These are phyloP conservation scores for Cokeromyces recurvatus DNA, from an alignment of 371 early-diverging fungal species.

Conservation along the genomic window DNA sequence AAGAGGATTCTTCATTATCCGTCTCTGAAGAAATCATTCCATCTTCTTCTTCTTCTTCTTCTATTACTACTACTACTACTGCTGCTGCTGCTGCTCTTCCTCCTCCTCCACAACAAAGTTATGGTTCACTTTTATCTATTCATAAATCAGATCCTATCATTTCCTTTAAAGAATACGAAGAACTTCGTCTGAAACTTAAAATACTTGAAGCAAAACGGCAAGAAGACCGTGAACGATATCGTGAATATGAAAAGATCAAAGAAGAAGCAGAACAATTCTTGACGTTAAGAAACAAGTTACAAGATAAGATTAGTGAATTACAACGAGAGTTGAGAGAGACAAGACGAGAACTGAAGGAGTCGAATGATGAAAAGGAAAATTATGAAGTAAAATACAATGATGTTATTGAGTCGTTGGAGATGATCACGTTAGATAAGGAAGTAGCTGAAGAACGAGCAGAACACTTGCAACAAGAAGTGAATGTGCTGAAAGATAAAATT, in stretches of 20 bases:
- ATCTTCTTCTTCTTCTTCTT: too few relatives aligned
- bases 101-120: background rate
- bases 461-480: conserved; percentile 68
- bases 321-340: conserved; percentile 70
- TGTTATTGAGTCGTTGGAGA: conserved; percentile 72
- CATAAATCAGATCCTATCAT: conserved; percentile 49
- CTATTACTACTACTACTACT: conserved; percentile 11
- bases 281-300: conserved; percentile 64
- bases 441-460: conserved; percentile 89
- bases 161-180: conserved; percentile 73
- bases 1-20: conserved; percentile 9
- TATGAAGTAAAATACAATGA: conserved; percentile 70
- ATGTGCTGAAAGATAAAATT: conserved; percentile 72
- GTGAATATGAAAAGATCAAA: conserved; percentile 69
- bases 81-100: conserved; percentile 7
- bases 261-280: conserved; percentile 73
- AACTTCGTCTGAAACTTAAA: conserved; percentile 72
- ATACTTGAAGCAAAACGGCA: conserved; percentile 77
- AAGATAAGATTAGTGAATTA: conserved; percentile 64
- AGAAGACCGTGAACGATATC: conserved; percentile 74
- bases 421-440: conserved; percentile 87
- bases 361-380: conserved; percentile 54
- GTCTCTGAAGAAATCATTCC: too few relatives aligned
- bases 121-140: conserved; percentile 33
- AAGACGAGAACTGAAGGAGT: conserved; percentile 55